Evolutionary conservation across 2,329 filamentous ascomycete species (phyloP), one percentile per base, ranked within the genome.

Genomic region (Beauveria rudraprayagi): DNA sequence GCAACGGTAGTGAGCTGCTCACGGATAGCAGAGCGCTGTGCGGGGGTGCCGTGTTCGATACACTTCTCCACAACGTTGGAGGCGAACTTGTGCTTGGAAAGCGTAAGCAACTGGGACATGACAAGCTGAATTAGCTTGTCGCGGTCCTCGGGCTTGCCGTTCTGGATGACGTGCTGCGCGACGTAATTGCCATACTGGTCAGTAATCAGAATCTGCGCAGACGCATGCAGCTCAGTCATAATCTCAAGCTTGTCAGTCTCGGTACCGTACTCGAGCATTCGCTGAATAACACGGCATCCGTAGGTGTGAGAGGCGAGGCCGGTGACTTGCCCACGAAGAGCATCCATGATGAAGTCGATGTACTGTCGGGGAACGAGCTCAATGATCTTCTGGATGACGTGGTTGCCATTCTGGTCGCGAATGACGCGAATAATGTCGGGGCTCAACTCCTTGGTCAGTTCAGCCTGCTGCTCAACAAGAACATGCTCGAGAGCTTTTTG

Each of bases 21-120:
- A 58, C 90, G 83, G 62, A 97, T 91, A 37, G 81, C 80, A 40
- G 79, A 81, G 56, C 89, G 86, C 70, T 96, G 89, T 56, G 86
- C 79, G 22, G 83, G 77, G 0, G 84, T 84, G 22, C 90, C 91
- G 66, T 81, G 83, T 60, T 88, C 80, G 63, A 97, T 88, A 70
- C 92, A 96, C 74, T 91, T 93, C 75, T 99, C 94, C 0, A 99
- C 93, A 3, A 99, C 93, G 68, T 99, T 97, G 69, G 92, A 97
- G 0, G 94, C 93, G 69, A 91, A 95, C 72, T 99, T 99, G 77
- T 97, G 91, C 78, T 92, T 96, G 28, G 92, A 96, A 67, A 91
- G 87, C 1, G 78, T 76, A 44, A 96, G 75, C 2, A 96, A 78
- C 61, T 91, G 84, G 14, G 80, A 79, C 65, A 87, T 86, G 65